A percentile compares a stretch with the other conserved stretches of the same genome.
These are phyloP conservation scores for Verticillium longisporum DNA, from an alignment of 2,329 filamentous ascomycete genomes.

Conservation along the genomic window DNA sequence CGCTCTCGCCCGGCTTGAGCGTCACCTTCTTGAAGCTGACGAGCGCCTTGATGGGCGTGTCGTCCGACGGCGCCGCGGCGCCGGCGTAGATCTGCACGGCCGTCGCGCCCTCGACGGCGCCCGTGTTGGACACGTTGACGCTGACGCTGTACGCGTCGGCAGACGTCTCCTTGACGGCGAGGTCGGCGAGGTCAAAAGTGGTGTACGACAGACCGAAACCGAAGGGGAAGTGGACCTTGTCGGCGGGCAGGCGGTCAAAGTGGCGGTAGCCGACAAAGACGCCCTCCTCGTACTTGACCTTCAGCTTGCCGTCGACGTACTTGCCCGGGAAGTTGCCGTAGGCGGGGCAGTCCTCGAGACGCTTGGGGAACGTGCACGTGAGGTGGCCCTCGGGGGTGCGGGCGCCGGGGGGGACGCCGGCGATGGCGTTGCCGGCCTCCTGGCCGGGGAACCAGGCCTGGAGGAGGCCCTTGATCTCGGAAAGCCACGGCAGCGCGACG, in stretches of 20 bases:
- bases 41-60: constrained; percentile 30
- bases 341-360: constrained; percentile 54
- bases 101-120: constrained; percentile 16
- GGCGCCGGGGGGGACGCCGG: constrained; percentile 32
- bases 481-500: constrained; percentile 39
- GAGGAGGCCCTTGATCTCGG: constrained; percentile 30
- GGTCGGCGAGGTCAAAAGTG: constrained; percentile 47
- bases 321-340: constrained; percentile 54
- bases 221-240: constrained; percentile 57
- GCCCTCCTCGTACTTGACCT: constrained; percentile 59
- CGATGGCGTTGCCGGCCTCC: constrained; percentile 16
- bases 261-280: constrained; percentile 68
- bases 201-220: constrained; percentile 65
- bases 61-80: constrained; percentile 13
- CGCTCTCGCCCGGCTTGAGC: constrained; percentile 26
- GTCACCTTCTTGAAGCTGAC: constrained; percentile 36
- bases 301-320: constrained; percentile 30
- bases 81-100: constrained; percentile 23
- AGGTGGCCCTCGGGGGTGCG: constrained; percentile 58
- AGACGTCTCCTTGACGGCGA: constrained; percentile 28
- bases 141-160: constrained; percentile 38
- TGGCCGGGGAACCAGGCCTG: constrained; percentile 22
- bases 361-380: constrained; percentile 53
- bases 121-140: constrained; percentile 28
- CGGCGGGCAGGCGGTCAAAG: constrained; percentile 44